Percentiles rank a stretch among this genome's conserved stretches.
Evolutionary conservation across 2,329 filamentous ascomycete species (phyloP).

Genomic region (Aspergillus persii): DNA sequence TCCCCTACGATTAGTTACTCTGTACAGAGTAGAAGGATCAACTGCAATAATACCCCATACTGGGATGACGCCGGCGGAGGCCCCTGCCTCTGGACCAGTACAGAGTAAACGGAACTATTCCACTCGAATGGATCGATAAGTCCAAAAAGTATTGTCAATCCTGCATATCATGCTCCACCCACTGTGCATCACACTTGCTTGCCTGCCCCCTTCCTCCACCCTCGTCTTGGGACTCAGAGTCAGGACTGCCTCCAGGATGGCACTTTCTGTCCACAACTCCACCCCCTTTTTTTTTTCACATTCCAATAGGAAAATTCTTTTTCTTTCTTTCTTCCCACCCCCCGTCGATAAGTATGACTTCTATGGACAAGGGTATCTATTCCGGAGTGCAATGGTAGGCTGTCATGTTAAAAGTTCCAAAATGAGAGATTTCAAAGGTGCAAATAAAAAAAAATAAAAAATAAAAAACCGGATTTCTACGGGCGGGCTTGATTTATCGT

Average conservation of each 20-base stretch:
- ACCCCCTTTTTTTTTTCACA: neutral
- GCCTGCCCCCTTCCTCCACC: neutral
- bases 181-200: slow-evolving; percentile 5
- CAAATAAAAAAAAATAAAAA: too few relatives aligned
- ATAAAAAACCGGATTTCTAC: neutral
- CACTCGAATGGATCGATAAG: slow-evolving; percentile 8
- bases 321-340: neutral
- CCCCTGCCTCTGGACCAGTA: neutral
- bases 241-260: too few relatives aligned
- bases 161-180: slow-evolving; percentile 17
- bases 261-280: neutral
- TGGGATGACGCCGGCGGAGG: neutral
- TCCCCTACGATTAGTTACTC: neutral
- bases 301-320: neutral
- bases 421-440: neutral
- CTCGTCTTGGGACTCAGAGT: neutral
- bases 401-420: neutral
- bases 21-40: neutral
- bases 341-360: too few relatives aligned
- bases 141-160: slow-evolving; percentile 17
- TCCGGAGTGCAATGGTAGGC: too few relatives aligned
- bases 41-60: neutral
- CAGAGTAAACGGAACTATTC: slow-evolving; percentile 3
- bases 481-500: neutral
- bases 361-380: too few relatives aligned